phyloP scores from a whole-genome alignment of 192 early-diverging fungal genomes.

The Chytriomyces sp. region DNA sequence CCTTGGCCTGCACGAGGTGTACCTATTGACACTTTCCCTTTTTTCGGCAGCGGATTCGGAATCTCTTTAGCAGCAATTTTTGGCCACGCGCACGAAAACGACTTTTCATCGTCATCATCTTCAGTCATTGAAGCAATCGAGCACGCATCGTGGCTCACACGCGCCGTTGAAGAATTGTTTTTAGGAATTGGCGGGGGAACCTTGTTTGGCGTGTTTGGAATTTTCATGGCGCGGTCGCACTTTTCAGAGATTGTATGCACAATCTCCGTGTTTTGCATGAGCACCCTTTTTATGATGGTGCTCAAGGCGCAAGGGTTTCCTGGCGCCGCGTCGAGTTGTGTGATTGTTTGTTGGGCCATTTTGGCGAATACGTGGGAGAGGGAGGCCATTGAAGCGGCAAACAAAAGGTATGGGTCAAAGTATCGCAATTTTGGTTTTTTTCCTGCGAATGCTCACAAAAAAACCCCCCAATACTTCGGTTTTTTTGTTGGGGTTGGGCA shows the following conservation, averaged over 20 bases:
- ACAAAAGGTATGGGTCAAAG: constrained; percentile 23
- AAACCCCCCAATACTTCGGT: too few relatives aligned
- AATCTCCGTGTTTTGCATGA: constrained; percentile 21
- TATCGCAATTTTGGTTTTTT: not conserved
- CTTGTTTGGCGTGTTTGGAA: constrained; percentile 28
- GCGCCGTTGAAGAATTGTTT: constrained; percentile 41
- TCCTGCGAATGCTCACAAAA: not conserved
- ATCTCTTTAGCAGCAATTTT: constrained; percentile 42
- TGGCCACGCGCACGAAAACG: constrained; percentile 41
- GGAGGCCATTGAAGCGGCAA: constrained; percentile 31
- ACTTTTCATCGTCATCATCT: not conserved
- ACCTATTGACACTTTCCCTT: not conserved
- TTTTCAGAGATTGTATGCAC: constrained; percentile 29
- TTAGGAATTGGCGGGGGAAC: constrained; percentile 39
- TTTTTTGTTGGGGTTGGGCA: not conserved
- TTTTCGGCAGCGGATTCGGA: constrained; percentile 34
- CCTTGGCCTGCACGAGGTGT: not conserved
- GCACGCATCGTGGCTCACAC: constrained; percentile 37
- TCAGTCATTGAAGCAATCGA: not conserved
- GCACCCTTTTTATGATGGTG: constrained; percentile 37
- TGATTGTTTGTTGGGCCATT: constrained; percentile 41
- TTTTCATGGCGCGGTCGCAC: constrained; percentile 17
- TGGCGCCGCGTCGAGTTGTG: constrained; percentile 34
- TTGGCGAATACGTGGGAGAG: constrained; percentile 38
- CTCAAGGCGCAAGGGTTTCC: constrained; percentile 43